phyloP scores from a whole-genome alignment of 2,329 filamentous ascomycete species.

The Colletotrichum liriopes region DNA sequence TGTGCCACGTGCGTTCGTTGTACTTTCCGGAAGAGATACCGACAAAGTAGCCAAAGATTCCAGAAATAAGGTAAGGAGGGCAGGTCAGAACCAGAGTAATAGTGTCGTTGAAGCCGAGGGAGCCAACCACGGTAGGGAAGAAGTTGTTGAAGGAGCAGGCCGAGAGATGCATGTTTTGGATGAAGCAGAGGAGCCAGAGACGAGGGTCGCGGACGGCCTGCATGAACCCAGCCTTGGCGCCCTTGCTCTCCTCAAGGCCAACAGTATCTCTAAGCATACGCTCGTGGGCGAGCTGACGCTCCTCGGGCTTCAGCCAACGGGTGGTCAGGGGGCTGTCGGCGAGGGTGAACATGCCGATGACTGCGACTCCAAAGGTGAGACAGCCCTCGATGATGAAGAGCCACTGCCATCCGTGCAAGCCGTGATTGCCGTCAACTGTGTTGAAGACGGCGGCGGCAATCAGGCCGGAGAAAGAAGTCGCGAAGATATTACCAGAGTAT shows the following conservation, averaged over 20 bases:
- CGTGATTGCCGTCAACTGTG: constrained; percentile 48
- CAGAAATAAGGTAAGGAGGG: constrained; percentile 64
- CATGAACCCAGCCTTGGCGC: constrained; percentile 51
- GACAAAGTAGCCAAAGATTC: constrained; percentile 57
- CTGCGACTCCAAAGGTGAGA: constrained; percentile 50
- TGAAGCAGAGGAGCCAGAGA: constrained; percentile 49
- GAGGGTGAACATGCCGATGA: constrained; percentile 52
- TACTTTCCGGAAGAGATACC: constrained; percentile 60
- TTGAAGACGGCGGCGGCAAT: constrained; percentile 60
- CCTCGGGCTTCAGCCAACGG: constrained; percentile 52
- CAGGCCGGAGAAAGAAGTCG: constrained; percentile 59
- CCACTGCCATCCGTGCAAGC: constrained; percentile 52
- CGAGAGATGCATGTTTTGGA: constrained; percentile 50
- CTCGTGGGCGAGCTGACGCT: constrained; percentile 59
- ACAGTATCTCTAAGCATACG: constrained; percentile 54
- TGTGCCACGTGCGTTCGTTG: constrained; percentile 60
- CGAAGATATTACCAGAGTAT: constrained; percentile 58
- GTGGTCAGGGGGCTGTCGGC: constrained; percentile 57
- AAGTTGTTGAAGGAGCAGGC: constrained; percentile 49
- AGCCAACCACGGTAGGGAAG: constrained; percentile 52
- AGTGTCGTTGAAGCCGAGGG: constrained; percentile 54
- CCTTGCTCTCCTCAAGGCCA: constrained; percentile 53
- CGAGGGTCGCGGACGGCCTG: constrained; percentile 50
- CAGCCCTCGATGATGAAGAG: constrained; percentile 52
- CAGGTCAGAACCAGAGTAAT: constrained; percentile 62